Evolutionary conservation across 1,284 basidiomycete species (phyloP), one percentile per base, ranked within the genome.

Genomic region (Ceratobasidium sp.): DNA sequence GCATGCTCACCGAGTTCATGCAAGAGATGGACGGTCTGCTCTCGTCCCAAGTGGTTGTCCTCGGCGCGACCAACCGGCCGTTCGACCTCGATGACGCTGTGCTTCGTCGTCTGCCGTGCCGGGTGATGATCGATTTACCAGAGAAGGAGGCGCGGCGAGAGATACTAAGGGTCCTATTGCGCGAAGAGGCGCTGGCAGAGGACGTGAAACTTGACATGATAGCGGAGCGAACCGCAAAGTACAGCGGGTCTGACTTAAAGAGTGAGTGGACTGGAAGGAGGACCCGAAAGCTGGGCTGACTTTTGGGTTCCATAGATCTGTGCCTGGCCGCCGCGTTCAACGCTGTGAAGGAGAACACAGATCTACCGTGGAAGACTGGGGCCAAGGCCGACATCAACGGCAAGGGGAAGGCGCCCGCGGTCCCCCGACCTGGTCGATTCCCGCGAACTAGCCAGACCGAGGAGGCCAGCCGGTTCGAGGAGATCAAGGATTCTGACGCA

Each of bases 21-120:
- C 96, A 98, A 81, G 96, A 98, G 81, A 98, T 98, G 96, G 96
- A 98, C 79, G 96, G 96, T 1, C 83, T 97, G 74, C 94, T 89
- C 79, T 88, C 91, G 7, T 91, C 89, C 41, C 91, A 89, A 76
- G 90, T 98, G 65, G 92, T 98, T 65, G 92, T 98, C 59, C 95
- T 98, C 74, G 96, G 96, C 41, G 96, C 96, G 2, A 98, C 96
- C 0, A 98, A 98, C 81, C 84, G 86, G 76, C 92, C 92, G 1
- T 94, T 93, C 79, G 92, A 94, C 80, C 83, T 94, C 51, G 92
- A 94, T 79, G 92, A 94, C 81, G 93, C 93, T 24, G 92, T 96
- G 11, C 84, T 96, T 24, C 88, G 94, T 74, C 89, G 94, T 34
- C 82, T 97, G 58, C 94, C 95, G 6, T 88, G 95, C 41, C 86